Percentiles rank a stretch among this genome's conserved stretches.
Evolutionary conservation across 1,139 yeast species (phyloP).

Genomic region (Yamadazyma trypodendri): DNA sequence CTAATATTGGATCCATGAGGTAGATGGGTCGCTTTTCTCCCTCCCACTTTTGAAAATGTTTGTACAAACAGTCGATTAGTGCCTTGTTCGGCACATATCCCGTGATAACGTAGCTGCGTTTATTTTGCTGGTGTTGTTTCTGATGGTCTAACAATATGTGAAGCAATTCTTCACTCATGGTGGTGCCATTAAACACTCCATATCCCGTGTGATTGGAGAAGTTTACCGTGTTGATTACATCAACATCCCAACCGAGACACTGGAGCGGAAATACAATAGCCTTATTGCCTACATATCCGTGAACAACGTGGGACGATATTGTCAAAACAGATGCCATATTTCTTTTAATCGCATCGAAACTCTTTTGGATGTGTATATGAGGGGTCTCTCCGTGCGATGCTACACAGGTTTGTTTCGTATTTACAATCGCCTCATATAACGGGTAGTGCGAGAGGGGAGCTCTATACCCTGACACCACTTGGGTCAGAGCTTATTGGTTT

Average conservation of each 20-base stretch:
- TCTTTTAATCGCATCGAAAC: background rate
- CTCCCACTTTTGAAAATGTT: background rate
- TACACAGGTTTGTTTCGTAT: no score
- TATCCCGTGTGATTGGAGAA: constrained; percentile 84
- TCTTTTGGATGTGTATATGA: no score
- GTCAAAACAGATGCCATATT: constrained; percentile 22
- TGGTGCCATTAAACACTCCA: constrained; percentile 36
- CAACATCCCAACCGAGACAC: constrained; percentile 80
- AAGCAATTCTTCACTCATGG: constrained; percentile 8
- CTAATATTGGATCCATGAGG: constrained; percentile 86
- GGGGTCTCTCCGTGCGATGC: no score
- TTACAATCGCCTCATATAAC: no score
- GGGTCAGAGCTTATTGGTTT: no score
- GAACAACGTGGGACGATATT: constrained; percentile 80
- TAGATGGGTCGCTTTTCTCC: constrained; percentile 28
- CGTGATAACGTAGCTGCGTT: constrained; percentile 23
- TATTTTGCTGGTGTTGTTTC: constrained; percentile 2
- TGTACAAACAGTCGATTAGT: constrained; percentile 8
- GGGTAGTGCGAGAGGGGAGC: no score
- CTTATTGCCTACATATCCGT: constrained; percentile 83
- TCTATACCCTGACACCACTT: no score
- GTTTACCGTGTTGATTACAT: constrained; percentile 74
- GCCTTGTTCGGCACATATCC: constrained; percentile 37
- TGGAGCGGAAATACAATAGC: constrained; percentile 83
- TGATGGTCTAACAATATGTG: background rate